Evolutionary conservation across 2,329 filamentous ascomycete species (phyloP), one percentile per base, ranked within the genome.

Genomic region (Diaporthe capsici): DNA sequence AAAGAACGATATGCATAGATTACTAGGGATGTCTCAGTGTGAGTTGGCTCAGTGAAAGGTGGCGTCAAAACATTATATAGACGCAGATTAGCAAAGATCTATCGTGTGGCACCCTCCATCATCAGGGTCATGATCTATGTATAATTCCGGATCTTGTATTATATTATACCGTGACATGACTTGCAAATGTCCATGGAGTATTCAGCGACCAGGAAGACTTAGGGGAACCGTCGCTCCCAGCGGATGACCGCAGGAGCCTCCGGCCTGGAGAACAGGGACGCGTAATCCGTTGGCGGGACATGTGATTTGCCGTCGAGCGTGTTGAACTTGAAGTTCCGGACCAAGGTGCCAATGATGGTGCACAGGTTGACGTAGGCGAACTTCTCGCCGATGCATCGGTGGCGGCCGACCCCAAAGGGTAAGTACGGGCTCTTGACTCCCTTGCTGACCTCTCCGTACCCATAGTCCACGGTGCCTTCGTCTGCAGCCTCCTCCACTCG

Each of bases 331-430:
- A 94, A 89, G 65, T 91, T 85, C 15, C 92, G 85, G 13, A 94
- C 88, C 76, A 94, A 82, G 0, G 88, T 91, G 0, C 89, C 88
- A 34, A 94, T 83, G 76, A 95, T 94, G 12, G 91, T 90, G 22
- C 88, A 88, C 57, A 95, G 82, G 80, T 95, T 93, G 60, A 93
- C 83, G 79, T 94, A 94, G 0, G 93, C 93, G 82, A 94, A 95
- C 81, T 94, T 93, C 85, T 95, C 93, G 25, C 93, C 93, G 75
- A 95, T 94, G 79, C 93, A 95, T 28, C 93, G 87, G 82, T 95
- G 93, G 60, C 93, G 86, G 0, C 93, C 93, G 0, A 92, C 93
- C 3, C 93, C 93, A 79, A 95, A 95, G 0, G 93, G 93, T 3
- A 80, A 94, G 37, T 70, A 74, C 3, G 73, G 77, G 72, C 79